These are phyloP conservation scores for Calocybe gangraenosa DNA, from an alignment of 768 basidiomycete species.

Conservation along the genomic window DNA sequence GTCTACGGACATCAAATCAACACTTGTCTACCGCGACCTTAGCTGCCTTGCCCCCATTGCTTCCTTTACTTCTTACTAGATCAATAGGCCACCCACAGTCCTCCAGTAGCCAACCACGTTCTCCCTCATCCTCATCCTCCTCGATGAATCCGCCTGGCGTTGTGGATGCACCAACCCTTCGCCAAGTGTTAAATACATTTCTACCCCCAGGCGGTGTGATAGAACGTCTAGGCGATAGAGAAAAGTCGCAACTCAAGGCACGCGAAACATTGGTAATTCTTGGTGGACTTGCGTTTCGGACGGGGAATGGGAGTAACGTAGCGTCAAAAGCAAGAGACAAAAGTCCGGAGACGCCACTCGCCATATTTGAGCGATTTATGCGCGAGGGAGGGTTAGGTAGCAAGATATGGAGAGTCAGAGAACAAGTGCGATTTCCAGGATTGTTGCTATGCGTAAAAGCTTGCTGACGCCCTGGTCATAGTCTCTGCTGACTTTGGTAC, in stretches of 20 bases:
- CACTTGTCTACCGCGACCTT: constrained; percentile 78
- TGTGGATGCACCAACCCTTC: constrained; percentile 56
- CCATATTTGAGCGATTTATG: constrained; percentile 66
- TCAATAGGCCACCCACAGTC: constrained; percentile 22
- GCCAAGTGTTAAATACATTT: constrained; percentile 64
- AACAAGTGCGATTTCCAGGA: constrained; percentile 57
- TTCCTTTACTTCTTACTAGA: constrained; percentile 57
- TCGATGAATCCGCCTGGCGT: constrained; percentile 37
- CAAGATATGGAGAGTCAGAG: constrained; percentile 83
- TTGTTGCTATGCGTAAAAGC: not conserved
- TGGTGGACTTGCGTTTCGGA: constrained; percentile 67
- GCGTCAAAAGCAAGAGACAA: constrained; percentile 52
- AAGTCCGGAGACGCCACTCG: constrained; percentile 62
- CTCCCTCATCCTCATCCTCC: constrained; percentile 51
- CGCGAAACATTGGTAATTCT: constrained; percentile 72
- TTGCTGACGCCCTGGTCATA: constrained; percentile 18
- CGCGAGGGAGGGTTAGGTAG: constrained; percentile 70
- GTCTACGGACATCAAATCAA: constrained; percentile 76
- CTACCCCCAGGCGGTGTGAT: constrained; percentile 73
- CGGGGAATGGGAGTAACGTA: constrained; percentile 39
- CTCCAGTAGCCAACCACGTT: constrained; percentile 32
- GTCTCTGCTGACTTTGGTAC: constrained; percentile 66
- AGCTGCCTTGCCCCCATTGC: constrained; percentile 59
- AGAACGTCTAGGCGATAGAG: constrained; percentile 83
- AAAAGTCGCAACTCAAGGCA: constrained; percentile 68